Evolutionary conservation across 768 basidiomycete genomes (phyloP), one percentile per base, ranked within the genome.

Genomic region (Tylopilus plumbeoviolaceoides): DNA sequence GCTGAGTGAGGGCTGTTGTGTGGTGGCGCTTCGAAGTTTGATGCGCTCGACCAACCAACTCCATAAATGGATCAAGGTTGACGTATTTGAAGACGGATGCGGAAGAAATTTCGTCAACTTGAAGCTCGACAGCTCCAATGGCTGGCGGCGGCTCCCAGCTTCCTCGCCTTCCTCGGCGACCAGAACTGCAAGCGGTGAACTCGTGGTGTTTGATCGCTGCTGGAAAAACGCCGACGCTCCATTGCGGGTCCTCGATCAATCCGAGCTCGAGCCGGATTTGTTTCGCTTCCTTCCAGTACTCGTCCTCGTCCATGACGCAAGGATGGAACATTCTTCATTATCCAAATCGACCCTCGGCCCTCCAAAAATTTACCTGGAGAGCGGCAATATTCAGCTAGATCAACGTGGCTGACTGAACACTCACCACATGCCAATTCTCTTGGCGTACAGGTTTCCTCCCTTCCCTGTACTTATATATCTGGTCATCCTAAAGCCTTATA

Each of bases 401-500:
- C 9, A n/a, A 39, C 38, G 7, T 7, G 35, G 17, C 15, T 17
- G 7, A 33, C 31, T 33, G 11, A 33, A 33, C 12, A 12, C 2
- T 36, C 35, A n/a, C 17, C 35, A 4, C n/a, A 5, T 23, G 23
- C 3, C 18, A 23, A 4, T 33, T 60, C 14, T 49, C 59, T 58
- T 51, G 60, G 59, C 60, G 50, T 35, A 62, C 56, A 27, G 59
- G 43, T 51, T 51, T 48, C 23, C 15, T 18, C 15, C 23, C 15
- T 18, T 12, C 12, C 7, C 3, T 21, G 11, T 23, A 35, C 47
- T 43, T 52, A 55, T 62, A 54, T 44, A 50, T 42, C 14, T 15
- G 31, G 15, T 6, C 33, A 6, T 33, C 25, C 11, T 36, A 1
- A 35, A 42, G 31, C 46, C 20, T 12, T 31, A 7, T 10, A 30